Evolutionary conservation across 2,329 filamentous ascomycete genomes (phyloP), one percentile per base, ranked within the genome.

Genomic region (Beauveria asiatica): DNA sequence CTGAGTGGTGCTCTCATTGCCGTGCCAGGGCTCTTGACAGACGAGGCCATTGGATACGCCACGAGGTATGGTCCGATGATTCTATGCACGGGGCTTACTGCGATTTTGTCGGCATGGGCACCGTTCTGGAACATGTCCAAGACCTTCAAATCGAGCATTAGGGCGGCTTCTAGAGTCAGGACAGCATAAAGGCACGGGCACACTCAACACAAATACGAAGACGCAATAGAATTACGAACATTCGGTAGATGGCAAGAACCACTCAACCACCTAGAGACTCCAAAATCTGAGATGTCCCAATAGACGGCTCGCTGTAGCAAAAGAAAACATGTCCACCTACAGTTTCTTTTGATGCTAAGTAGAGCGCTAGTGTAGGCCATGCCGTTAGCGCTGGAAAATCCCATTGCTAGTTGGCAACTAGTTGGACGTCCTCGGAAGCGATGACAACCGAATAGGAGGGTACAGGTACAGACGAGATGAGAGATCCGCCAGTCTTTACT

Each of bases 61-160:
- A 71, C 70, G 1, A 66, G 65, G 11, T 72, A 72, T 41, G 70
- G 70, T 0, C 69, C 70, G 0, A 72, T 72, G 69, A 72, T 72
- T 49, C 53, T 72, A 7, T 71, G 66, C 17, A 71, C 70, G 0
- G 70, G 70, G 0, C 25, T 72, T 2, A 72, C 70, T 1, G 70
- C 69, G 2, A 42, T 70, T 3, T 45, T 71, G 3, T 70, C 70
- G 1, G 70, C 70, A 1, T 72, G 70, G 70, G 65, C 65, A 1
- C 67, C 70, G 17, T 63, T 70, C 4, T 72, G 65, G 78, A 85
- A 70, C 69, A 42, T 62, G 2, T 44, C 52, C 33, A 56, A 33
- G 42, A 33, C 37, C 17, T 42, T 60, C 17, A 44, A 55, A 45
- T 50, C 45, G 2, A 60, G 23, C 16, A 5, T 44, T 8, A 42